Base-by-base conservation (phyloP, 108 stramenopile species). In the Pseudonitzschia pungens region DNA sequence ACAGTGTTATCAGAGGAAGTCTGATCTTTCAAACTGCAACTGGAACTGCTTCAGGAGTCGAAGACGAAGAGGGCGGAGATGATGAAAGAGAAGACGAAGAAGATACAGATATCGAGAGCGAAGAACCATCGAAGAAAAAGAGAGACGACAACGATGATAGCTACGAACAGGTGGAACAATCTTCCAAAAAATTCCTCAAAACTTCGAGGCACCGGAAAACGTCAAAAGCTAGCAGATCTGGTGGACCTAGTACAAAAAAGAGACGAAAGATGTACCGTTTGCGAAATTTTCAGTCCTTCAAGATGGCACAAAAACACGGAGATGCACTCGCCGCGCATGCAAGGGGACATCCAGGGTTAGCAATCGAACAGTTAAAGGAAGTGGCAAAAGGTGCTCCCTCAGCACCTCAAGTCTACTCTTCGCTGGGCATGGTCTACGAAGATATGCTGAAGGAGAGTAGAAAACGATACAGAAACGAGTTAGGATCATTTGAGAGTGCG, bases 391-490 rank as follows among this genome's bases (percentile, higher is more conserved):
- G 85, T 54, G 89, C 89, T 44, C 93, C 93, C 0, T 84, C 86
- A 28, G 93, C 93, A 15, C 93, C 93, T 21, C 93, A 94, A 57
- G 81, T 94, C 1, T 94, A 94, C 69, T 87, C 88, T 15, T 89
- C 88, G 52, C 80, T 94, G 5, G 93, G 93, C n/a, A 81, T 92
- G 88, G 89, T 94, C 44, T 94, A 89, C 55, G 89, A 90, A 67
- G 87, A 89, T 58, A 90, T 92, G 89, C 73, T 90, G 42, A 64
- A 60, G 32, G 84, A 88, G 36, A 78, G 81, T 73, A 27, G 55
- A 20, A 77, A 71, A 59, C 42, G 29, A 42, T 42, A 55, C 22
- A n/a, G 73, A 33, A 26, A 62, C n/a, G 24, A 36, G 15, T 44
- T 29, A 21, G 32, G 20, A 28, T 65, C 77, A 27, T 54, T 64